phyloP scores from a whole-genome alignment of 768 basidiomycete species.

The Hygrophorus pudorinus region DNA sequence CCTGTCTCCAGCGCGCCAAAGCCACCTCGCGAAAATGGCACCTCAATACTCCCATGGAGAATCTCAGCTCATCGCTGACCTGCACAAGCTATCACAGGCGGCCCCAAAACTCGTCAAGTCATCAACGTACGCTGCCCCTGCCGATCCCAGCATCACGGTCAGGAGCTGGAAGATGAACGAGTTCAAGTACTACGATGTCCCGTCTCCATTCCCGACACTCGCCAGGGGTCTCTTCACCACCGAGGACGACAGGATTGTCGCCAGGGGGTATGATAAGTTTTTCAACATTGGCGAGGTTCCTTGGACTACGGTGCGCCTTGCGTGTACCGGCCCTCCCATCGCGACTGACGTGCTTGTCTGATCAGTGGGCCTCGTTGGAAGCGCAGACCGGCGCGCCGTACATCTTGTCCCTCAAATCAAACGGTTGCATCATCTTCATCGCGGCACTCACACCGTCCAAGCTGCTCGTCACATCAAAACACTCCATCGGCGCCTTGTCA shows the following conservation, averaged over 20 bases:
- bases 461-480: conserved; percentile 86
- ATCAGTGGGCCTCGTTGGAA: conserved; percentile 68
- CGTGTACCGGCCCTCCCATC: not conserved
- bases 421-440: conserved; percentile 96
- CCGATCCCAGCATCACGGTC: conserved; percentile 42
- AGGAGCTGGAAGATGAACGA: conserved; percentile 98
- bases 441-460: conserved; percentile 68
- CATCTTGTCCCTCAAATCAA: conserved; percentile 81
- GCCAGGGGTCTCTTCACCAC: conserved; percentile 83
- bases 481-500: conserved; percentile 59
- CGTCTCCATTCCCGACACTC: conserved; percentile 90
- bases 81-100: conserved; percentile 42
- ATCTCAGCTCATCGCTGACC: conserved; percentile 48
- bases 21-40: conserved; percentile 10
- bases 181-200: conserved; percentile 84
- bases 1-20: no score
- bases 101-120: conserved; percentile 59
- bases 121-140: conserved; percentile 44
- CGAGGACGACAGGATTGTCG: conserved; percentile 53
- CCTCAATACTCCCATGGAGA: conserved; percentile 26
- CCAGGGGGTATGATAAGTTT: conserved; percentile 96
- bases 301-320: conserved; percentile 73
- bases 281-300: conserved; percentile 96
- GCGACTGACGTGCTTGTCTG: conserved; percentile 1
- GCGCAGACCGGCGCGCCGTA: conserved; percentile 11